Base-by-base conservation (phyloP, 2,329 filamentous ascomycete genomes). In the Diplocarpon rosae region DNA sequence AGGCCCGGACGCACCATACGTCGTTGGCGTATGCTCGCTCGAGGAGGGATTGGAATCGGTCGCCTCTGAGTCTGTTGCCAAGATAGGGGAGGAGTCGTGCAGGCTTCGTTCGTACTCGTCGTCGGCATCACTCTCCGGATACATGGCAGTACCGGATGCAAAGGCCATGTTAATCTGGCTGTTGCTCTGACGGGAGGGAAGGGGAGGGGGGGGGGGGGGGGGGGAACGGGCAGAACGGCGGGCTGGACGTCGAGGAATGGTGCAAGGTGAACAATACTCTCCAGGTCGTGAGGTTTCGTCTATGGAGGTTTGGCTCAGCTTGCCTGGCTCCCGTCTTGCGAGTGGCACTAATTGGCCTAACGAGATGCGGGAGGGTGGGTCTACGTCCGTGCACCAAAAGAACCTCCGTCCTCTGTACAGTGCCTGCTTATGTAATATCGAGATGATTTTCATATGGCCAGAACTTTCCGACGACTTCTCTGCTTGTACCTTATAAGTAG, bases 41-140 rank as follows among this genome's bases (percentile, higher is more conserved):
- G 64, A 69, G 37, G 78, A 85, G 33, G 75, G 76, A 47, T 85
- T 83, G 11, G 80, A 85, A 56, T 83, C 80, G 59, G 80, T 83
- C 47, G 71, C 69, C 61, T 85, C 81, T 56, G 76, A 82, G 61
- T 85, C 80, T 53, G 70, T 73, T 44, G 69, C 70, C 51, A 78
- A 71, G 54, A 77, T 75, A 47, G 80, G 83, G 5, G 80, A 83
- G 62, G 33, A 38, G 34, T 37, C 46, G 32, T 48, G 46, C 9
- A 81, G 71, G 63, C 79, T 80, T 60, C 81, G 73, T 71, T 89
- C 83, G 63, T 86, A 87, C 69, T 89, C 85, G 66, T 89, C 85
- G 66, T 87, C 84, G 57, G 82, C 83, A 61, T 86, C 84, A 54
- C 79, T 86, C 66, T 86, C 84, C 63, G 84, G 78, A 64, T 87